These are phyloP conservation scores for Nigrospora oryzae DNA, from an alignment of 2,329 filamentous ascomycete species.

Conservation along the genomic window DNA sequence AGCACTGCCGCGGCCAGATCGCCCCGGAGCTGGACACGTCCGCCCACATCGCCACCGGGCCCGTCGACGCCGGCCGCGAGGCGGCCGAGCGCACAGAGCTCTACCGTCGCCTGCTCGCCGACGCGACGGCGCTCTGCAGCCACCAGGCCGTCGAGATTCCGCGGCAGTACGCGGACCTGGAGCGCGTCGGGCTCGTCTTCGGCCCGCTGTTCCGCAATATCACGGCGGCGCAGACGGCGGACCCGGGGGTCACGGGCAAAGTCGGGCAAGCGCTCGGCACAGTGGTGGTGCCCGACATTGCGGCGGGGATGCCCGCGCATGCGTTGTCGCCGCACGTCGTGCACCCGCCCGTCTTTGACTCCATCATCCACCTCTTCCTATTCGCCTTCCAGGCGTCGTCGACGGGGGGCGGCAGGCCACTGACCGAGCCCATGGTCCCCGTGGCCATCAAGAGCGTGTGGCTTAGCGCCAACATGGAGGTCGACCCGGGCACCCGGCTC, in stretches of 20 bases:
- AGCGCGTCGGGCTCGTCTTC: not conserved
- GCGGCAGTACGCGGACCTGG: not conserved
- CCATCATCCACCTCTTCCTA: slow-evolving; percentile 1
- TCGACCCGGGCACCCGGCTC: not conserved
- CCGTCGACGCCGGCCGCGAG: not conserved
- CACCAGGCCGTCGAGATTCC: not conserved
- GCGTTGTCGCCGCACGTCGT: not conserved
- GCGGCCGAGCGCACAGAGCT: not conserved
- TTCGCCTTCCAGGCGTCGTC: slow-evolving; percentile 1
- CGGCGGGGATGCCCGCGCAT: not conserved
- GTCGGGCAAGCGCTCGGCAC: not conserved
- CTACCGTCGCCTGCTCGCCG: not conserved
- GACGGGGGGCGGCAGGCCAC: not conserved
- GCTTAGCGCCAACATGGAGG: slow-evolving; percentile 1
- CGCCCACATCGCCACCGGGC: not conserved
- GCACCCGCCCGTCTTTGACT: not conserved
- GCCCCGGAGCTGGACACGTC: not conserved
- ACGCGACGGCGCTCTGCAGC: not conserved
- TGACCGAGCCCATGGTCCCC: not conserved
- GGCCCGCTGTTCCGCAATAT: not conserved
- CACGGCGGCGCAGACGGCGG: not conserved
- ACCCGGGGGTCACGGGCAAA: not conserved
- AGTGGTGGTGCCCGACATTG: not conserved
- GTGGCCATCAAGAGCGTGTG: slow-evolving; percentile 1
- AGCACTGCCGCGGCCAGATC: not conserved